Evolutionary conservation across 2,329 filamentous ascomycete species (phyloP).

Genomic region (Rhinocladiella similis): DNA sequence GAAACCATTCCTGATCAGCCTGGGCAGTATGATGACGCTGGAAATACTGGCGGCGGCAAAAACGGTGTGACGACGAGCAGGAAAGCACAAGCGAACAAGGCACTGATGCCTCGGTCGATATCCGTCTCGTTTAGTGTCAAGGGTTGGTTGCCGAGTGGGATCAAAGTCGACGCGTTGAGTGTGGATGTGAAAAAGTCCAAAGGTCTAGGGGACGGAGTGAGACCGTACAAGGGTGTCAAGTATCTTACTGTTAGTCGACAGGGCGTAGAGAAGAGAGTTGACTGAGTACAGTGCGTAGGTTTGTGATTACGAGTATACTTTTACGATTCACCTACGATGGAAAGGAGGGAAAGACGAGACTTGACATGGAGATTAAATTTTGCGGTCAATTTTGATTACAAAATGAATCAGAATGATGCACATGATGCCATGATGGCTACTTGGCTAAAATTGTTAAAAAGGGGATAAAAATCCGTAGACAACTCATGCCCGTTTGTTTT

Average conservation of each 20-base stretch:
- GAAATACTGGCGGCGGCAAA: conserved; percentile 3
- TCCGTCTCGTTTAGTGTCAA: conserved; percentile 65
- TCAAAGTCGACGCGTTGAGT: conserved; percentile 63
- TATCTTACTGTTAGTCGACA: conserved; percentile 74
- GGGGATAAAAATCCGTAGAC: no score
- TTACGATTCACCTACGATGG: background rate
- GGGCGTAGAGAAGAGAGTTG: conserved; percentile 49
- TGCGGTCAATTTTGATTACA: background rate
- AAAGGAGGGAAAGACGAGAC: no score
- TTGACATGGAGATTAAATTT: no score
- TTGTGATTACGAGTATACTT: background rate
- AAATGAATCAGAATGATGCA: background rate
- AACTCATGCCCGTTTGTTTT: no score
- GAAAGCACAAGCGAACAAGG: conserved; percentile 58
- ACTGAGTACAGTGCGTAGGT: background rate
- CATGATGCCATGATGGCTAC: no score
- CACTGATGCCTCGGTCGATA: conserved; percentile 77
- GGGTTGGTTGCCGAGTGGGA: conserved; percentile 65
- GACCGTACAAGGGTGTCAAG: conserved; percentile 97
- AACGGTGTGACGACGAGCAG: conserved; percentile 22
- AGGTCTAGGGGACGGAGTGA: conserved; percentile 82
- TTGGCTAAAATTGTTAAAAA: no score
- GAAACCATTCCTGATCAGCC: conserved; percentile 36
- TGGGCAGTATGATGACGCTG: conserved; percentile 23
- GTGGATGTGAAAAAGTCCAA: conserved; percentile 75